Base-by-base conservation (phyloP, 2,329 filamentous ascomycete genomes). In the Emergomyces pasteurianus region DNA sequence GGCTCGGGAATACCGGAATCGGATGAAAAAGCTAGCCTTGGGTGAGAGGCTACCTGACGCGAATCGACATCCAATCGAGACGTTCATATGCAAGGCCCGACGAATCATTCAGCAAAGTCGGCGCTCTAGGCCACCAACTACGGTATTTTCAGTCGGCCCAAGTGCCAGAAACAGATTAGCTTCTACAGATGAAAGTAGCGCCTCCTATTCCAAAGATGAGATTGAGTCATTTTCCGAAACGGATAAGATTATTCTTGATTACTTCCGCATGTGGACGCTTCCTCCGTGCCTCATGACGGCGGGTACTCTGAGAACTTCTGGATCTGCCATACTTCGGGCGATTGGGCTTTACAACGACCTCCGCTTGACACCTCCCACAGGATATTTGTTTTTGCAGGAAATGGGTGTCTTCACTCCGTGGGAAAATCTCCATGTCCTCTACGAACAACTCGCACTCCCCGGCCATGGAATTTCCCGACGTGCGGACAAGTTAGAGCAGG, bases 361-460 rank as follows among this genome's bases (percentile, higher is more conserved):
- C 42, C 69, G 68, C 16, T 65, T 79, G 21, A 70, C 69, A 49
- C 62, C 70, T 16, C 64, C 66, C 8, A 75, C 78, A 40, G 77
- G 78, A 42, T 73, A 73, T 56, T 65, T 83, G 18, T 80, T 86
- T 58, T 68, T 87, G 34, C 83, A 86, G 66, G 84, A 87, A 65
- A 72, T 86, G 26, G 84, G 84, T 1, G 80, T 83, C 0, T 70
- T 85, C n/a, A 69, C 79, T 9, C 84, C 84, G 0, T 83, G 80
- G 74, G 80, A 83, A 64, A 83, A 85, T 63, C 71, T 79, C 18
- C 67, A 75, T 18, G 69, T 81, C 0, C 79, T 81, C 53, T 78
- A 83, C 58, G 77, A 78, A 61, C 75, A 78, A 60, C 70, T 85
- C 14, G 74, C 79, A 64, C 75, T 85, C 23, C 83, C 83, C 6